Evolutionary conservation across 805 yeast species (phyloP).

Genomic region (Sugiyamaella chiloensis): DNA sequence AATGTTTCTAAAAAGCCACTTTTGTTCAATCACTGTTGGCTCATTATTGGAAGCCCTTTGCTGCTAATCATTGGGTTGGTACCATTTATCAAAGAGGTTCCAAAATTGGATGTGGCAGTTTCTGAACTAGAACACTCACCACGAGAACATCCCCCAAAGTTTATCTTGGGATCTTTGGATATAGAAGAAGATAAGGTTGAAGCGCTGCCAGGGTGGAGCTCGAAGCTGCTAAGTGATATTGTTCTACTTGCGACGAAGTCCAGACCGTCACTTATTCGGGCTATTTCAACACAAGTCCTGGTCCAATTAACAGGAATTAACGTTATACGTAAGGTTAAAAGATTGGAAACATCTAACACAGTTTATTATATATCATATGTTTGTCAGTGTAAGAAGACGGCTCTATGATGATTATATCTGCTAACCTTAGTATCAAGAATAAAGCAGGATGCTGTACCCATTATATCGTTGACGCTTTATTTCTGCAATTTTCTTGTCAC

Average conservation of each 20-base stretch:
- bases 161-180: too few relatives aligned
- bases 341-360: neutral
- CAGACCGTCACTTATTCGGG: conserved; percentile 4
- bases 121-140: too few relatives aligned
- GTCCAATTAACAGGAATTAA: conserved; percentile 16
- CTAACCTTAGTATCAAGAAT: neutral
- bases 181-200: too few relatives aligned
- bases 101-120: too few relatives aligned
- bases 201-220: too few relatives aligned
- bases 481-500: neutral
- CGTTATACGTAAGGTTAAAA: conserved; percentile 1
- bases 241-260: too few relatives aligned
- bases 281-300: conserved; percentile 9
- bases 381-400: conserved; percentile 6
- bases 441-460: neutral
- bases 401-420: neutral
- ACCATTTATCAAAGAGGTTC: too few relatives aligned
- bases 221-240: too few relatives aligned
- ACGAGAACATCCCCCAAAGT: too few relatives aligned
- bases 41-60: too few relatives aligned
- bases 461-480: neutral
- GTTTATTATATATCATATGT: conserved; percentile 10
- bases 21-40: neutral
- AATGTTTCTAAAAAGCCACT: neutral
- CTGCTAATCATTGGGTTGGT: too few relatives aligned